A percentile compares a stretch with the other conserved stretches of the same genome.
Conservation (phyloP, 768 basidiomycete genomes). For the Lentinula sp. region DNA sequence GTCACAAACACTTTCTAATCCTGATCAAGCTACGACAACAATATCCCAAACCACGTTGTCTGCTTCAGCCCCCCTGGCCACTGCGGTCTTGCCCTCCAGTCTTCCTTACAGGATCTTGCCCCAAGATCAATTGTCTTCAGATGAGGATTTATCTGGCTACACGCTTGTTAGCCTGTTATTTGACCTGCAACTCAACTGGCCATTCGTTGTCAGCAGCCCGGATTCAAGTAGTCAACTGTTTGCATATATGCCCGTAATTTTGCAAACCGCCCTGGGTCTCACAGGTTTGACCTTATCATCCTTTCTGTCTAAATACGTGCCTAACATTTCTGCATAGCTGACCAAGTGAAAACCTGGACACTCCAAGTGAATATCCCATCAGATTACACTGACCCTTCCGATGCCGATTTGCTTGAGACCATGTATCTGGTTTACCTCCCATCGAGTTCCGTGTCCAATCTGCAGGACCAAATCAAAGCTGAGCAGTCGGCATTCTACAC, state of each 20-base stretch:
- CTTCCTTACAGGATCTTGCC: slow-evolving; percentile 62
- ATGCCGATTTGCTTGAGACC: slow-evolving; percentile 37
- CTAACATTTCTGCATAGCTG: slow-evolving; percentile 14
- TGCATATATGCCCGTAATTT: slow-evolving; percentile 50
- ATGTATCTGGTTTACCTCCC: slow-evolving; percentile 51
- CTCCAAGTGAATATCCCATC: slow-evolving; percentile 26
- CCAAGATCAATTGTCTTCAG: slow-evolving; percentile 2
- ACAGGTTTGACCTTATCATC: slow-evolving; percentile 19
- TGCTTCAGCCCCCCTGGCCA: slow-evolving; percentile 4
- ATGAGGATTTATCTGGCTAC: slow-evolving; percentile 26
- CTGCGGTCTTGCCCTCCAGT: slow-evolving; percentile 45
- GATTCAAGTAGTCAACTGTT: slow-evolving; percentile 75
- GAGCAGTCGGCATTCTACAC: slow-evolving; percentile 26
- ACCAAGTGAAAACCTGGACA: slow-evolving; percentile 27
- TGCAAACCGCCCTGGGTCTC: slow-evolving; percentile 25
- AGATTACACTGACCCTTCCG: slow-evolving; percentile 29
- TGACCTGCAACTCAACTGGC: slow-evolving; percentile 55
- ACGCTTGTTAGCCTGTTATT: slow-evolving; percentile 64
- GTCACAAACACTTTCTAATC: slow-evolving; percentile 27
- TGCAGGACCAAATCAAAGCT: slow-evolving; percentile 42
- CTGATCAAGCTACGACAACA: slow-evolving; percentile 36
- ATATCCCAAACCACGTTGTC: slow-evolving; percentile 18
- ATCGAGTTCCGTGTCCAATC: slow-evolving; percentile 28
- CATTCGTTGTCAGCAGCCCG: slow-evolving; percentile 50
- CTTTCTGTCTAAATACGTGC: slow-evolving; percentile 4